These are phyloP conservation scores for Hsuehochloa calcarea DNA, from an alignment of 176 grass and related monocot species.

Conservation along the genomic window DNA sequence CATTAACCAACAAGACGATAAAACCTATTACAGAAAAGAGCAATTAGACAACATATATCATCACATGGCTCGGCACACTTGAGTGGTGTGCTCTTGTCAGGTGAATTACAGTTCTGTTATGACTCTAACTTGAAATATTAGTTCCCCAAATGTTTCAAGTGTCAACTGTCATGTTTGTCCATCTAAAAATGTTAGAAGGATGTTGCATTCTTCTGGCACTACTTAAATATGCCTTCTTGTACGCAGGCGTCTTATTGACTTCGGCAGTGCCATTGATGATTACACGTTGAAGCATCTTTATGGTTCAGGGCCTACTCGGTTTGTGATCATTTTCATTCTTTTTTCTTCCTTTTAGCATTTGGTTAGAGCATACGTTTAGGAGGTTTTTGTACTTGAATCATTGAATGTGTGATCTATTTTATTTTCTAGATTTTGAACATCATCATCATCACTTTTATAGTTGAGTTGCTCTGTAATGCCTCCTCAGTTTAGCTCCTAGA, in stretches of 20 bases:
- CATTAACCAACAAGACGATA: background rate
- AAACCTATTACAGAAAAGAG: background rate
- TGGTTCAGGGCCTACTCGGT: constrained; percentile 84
- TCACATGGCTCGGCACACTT: background rate
- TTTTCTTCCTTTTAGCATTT: constrained; percentile 30
- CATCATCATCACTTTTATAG: background rate
- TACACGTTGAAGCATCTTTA: constrained; percentile 94
- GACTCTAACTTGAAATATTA: background rate
- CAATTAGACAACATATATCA: background rate
- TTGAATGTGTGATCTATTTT: background rate
- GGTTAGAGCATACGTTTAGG: background rate
- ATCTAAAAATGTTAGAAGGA: background rate
- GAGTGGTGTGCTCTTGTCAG: background rate
- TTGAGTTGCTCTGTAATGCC: background rate
- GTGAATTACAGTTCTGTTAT: background rate
- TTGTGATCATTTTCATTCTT: constrained; percentile 30
- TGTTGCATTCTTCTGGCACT: constrained; percentile 12
- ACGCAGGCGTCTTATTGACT: constrained; percentile 87
- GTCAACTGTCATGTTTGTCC: background rate
- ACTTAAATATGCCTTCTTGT: constrained; percentile 27
- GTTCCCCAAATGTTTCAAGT: background rate
- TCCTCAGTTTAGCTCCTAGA: background rate
- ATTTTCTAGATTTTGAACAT: background rate
- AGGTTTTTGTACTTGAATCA: background rate
- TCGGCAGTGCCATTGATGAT: constrained; percentile 98